These are phyloP conservation scores for Teratosphaeria destructans DNA, from an alignment of 2,329 filamentous ascomycete species.

Conservation along the genomic window DNA sequence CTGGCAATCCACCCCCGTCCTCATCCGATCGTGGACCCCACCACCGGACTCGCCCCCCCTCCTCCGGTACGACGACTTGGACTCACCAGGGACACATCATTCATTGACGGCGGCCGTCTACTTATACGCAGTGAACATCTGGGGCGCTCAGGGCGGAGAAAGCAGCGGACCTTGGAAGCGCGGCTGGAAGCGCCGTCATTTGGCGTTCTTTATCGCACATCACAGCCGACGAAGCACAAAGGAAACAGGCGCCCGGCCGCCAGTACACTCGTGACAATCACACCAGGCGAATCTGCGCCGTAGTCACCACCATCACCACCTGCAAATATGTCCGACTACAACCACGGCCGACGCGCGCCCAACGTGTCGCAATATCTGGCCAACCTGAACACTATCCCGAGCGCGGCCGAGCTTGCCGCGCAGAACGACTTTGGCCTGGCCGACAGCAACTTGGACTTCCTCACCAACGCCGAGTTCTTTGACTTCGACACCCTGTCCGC, in stretches of 20 bases:
- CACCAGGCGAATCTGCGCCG: not conserved
- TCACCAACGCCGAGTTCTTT: constrained; percentile 52
- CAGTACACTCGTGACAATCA: not conserved
- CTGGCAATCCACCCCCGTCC: not conserved
- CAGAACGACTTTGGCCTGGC: constrained; percentile 48
- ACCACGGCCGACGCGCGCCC: constrained; percentile 64
- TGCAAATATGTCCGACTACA: constrained; percentile 58
- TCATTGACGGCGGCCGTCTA: not conserved
- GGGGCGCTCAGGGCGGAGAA: not conserved
- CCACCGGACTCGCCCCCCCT: not conserved
- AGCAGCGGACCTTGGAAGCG: not conserved
- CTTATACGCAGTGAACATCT: not conserved
- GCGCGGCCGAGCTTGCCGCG: constrained; percentile 51
- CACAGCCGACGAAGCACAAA: not conserved
- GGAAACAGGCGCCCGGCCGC: not conserved
- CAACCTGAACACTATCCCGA: constrained; percentile 64
- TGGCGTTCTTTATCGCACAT: not conserved
- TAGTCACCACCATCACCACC: not conserved
- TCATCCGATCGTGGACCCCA: too few relatives aligned
- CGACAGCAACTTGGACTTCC: constrained; percentile 39
- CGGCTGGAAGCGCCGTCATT: not conserved
- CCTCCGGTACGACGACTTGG: not conserved
- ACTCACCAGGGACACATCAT: not conserved
- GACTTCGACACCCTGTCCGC: constrained; percentile 48
- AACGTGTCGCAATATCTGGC: constrained; percentile 87